Evolutionary conservation across 257 asterid genomes (phyloP), one percentile per base, ranked within the genome.

Genomic region (Perilla frutescens): DNA sequence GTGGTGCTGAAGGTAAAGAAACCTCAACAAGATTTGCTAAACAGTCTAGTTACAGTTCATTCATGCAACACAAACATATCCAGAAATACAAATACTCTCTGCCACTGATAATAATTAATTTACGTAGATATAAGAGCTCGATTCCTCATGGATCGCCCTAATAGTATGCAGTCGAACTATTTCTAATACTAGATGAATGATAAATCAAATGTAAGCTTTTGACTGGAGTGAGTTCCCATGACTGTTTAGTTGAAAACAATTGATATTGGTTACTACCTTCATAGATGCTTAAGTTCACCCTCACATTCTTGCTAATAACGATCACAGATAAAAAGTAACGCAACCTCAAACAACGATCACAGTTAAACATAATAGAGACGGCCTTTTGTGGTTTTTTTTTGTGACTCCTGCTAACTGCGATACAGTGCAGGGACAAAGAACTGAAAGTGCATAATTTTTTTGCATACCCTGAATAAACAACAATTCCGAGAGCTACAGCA

Each of bases 391-490:
- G 10, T 8, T 47, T 62, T 3, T 13, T 29, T 63, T 44, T 36
- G 5, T 7, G 13, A 68, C 53, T 54, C 49, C 20, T 0, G 60
- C 9, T 61, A 67, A 40, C 36, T 8, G 66, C 53, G 43, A 20
- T 29, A 40, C 36, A 31, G 43, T 5, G 48, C 14, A 39, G 53
- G 44, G 50, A 40, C 41, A 26, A 49, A n/a, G 4, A 26, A 56
- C 1, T 3, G 5, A 0, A 31, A 60, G 71, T 44, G 73, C 34
- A 47, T 15, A 50, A 44, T 29, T 67, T 62, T n/a, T 15, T 36
- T 59, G 53, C 86, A 53, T 89, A 93, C 97, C 91, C 82, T 49
- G 97, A 93, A 77, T 93, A 93, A 54, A 91, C 88, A 15, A 91
- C 5, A 31, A 93, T 91, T 32, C 98, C 98, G 36, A 88, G 64